phyloP scores from a whole-genome alignment of 495 filamentous ascomycete species.

The Aspergillus funiculosus region DNA sequence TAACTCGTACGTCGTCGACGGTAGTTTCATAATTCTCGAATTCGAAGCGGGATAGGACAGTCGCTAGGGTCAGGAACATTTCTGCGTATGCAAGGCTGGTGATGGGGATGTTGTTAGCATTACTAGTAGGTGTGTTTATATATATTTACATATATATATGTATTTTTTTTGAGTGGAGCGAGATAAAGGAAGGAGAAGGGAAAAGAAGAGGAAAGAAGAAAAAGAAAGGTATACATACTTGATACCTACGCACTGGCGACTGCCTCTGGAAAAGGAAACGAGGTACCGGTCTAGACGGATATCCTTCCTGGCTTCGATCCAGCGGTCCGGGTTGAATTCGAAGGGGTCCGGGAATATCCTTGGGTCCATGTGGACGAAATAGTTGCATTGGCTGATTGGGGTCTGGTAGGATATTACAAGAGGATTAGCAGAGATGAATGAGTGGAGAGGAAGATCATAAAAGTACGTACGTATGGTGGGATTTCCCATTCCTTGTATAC shows the following conservation, averaged over 20 bases:
- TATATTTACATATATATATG: too few species aligned
- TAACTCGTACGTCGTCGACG: too few species aligned
- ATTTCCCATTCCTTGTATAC: conserved; percentile 27
- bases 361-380: conserved; percentile 36
- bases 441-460: not conserved
- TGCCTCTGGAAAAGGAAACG: conserved; percentile 29
- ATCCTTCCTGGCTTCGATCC: conserved; percentile 26
- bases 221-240: conserved; percentile 20
- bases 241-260: conserved; percentile 23
- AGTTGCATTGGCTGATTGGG: conserved; percentile 36
- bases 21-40: conserved; percentile 37
- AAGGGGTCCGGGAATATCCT: conserved; percentile 37
- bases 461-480: conserved; percentile 18
- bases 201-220: not conserved
- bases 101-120: too few species aligned
- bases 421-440: too few species aligned
- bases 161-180: too few species aligned
- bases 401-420: conserved; percentile 20
- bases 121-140: too few species aligned
- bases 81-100: conserved; percentile 41
- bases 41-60: conserved; percentile 33
- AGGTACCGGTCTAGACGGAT: conserved; percentile 18
- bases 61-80: conserved; percentile 35
- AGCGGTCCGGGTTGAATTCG: conserved; percentile 40
- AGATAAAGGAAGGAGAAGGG: not conserved